Evolutionary conservation across 306 rosid genomes (phyloP).

Genomic region (Alnus rubra): DNA sequence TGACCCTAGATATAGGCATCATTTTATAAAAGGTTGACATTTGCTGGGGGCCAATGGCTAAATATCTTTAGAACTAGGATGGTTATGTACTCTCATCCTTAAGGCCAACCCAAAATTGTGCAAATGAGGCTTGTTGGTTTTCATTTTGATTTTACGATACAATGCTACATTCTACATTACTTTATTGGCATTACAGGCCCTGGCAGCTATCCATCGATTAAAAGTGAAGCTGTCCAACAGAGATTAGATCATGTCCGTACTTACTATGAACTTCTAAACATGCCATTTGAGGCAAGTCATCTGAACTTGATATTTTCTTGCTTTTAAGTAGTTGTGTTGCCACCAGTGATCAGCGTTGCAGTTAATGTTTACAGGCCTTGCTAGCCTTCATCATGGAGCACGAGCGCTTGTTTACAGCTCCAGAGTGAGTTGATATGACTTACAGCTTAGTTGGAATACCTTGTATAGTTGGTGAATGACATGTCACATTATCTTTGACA

Average conservation of each 20-base stretch:
- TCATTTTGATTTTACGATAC: background rate
- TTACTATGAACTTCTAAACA: slow-evolving; percentile 90
- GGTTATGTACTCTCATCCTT: background rate
- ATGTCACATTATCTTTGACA: slow-evolving; percentile 39
- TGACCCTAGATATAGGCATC: background rate
- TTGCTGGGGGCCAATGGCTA: background rate
- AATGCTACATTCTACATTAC: background rate
- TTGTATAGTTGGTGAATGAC: slow-evolving; percentile 15
- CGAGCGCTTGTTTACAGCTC: slow-evolving; percentile 61
- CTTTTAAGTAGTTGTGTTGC: slow-evolving; percentile 16
- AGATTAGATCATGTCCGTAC: slow-evolving; percentile 93
- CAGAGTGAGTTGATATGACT: slow-evolving; percentile 79
- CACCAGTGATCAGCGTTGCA: slow-evolving; percentile 26
- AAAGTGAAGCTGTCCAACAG: slow-evolving; percentile 81
- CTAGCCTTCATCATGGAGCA: slow-evolving; percentile 95
- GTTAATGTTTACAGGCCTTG: slow-evolving; percentile 68
- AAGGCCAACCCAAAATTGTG: slow-evolving; percentile 6
- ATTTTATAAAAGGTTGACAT: background rate
- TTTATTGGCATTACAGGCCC: slow-evolving; percentile 65
- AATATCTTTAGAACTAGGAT: background rate
- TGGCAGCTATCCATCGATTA: slow-evolving; percentile 88
- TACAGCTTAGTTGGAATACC: slow-evolving; percentile 9
- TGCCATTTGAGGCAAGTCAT: slow-evolving; percentile 93
- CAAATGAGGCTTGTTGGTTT: slow-evolving; percentile 16
- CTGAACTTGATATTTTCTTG: slow-evolving; percentile 11